Conservation (phyloP, 2,329 filamentous ascomycete genomes). For the Aspergillus sp. region DNA sequence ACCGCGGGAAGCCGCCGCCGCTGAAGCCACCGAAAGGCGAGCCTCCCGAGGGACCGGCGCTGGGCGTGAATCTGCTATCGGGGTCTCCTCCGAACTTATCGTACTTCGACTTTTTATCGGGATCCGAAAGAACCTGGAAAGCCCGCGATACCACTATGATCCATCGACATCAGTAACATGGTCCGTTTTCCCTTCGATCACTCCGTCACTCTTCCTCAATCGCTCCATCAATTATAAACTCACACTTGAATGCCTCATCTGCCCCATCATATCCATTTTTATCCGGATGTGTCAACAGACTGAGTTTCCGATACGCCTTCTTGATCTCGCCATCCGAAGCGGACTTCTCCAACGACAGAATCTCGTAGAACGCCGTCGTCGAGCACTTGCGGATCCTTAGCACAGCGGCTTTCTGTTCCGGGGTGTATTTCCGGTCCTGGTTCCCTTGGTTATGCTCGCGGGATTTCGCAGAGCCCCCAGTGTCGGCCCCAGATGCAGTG, state of each 20-base stretch:
- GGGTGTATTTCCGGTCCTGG: slow-evolving; percentile 66
- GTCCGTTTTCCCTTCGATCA: slow-evolving; percentile 48
- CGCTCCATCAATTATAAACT: slow-evolving; percentile 27
- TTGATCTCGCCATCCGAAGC: slow-evolving; percentile 82
- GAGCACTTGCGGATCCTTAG: slow-evolving; percentile 81
- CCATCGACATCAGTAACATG: slow-evolving; percentile 57
- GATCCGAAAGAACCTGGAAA: slow-evolving; percentile 88
- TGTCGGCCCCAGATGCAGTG: slow-evolving; percentile 47
- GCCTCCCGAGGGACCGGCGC: slow-evolving; percentile 39
- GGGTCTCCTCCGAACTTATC: slow-evolving; percentile 91
- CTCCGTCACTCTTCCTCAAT: slow-evolving; percentile 50
- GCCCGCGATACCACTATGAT: slow-evolving; percentile 77
- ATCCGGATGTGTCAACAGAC: slow-evolving; percentile 92
- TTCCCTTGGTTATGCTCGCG: slow-evolving; percentile 52
- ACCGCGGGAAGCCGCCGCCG: slow-evolving; percentile 49
- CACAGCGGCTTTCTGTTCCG: slow-evolving; percentile 89
- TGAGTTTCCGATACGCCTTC: slow-evolving; percentile 95
- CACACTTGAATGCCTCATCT: slow-evolving; percentile 95
- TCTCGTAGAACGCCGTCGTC: slow-evolving; percentile 92
- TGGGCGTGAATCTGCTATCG: slow-evolving; percentile 74
- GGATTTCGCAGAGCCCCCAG: slow-evolving; percentile 43
- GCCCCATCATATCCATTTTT: slow-evolving; percentile 96
- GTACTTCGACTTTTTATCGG: slow-evolving; percentile 86
- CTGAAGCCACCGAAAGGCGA: slow-evolving; percentile 47
- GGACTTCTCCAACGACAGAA: slow-evolving; percentile 71